Base-by-base conservation (phyloP, 257 asterid genomes). In the Solanum verrucosum region DNA sequence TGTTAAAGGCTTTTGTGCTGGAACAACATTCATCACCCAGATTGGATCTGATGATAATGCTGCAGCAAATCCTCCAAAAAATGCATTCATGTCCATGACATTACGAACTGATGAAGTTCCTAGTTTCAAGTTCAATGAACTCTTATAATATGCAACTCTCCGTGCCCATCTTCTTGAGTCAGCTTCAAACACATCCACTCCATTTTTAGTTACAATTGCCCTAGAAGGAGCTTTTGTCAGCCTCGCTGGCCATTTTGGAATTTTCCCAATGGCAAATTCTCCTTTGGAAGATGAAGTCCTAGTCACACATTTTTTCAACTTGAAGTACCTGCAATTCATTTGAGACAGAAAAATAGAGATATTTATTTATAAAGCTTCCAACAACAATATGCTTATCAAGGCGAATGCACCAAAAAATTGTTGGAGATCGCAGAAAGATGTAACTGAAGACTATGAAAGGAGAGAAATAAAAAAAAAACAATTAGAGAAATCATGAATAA, bases 21-120 rank as follows among this genome's bases (percentile, higher is more conserved):
- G 99, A 88, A 96, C 95, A 38, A 94, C 98, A 18, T 97, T 97
- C 99, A 97, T 97, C 90, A 97, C 99, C 99, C 99, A 97, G 52
- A 94, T 95, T 74, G 99, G 98, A 91, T 95, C 97, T 67, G 94
- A 90, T 68, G 90, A 46, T 81, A 96, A 87, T 74, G 98, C 95
- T 6, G 98, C 96, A 37, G 99, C 99, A 93, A 97, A 97, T 59
- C 99, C 98, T 90, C 99, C 98, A 84, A 96, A 96, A 88, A 95
- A 92, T 9, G 99, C 99, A 82, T 97, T 96, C 99, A 96, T 95
- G 93, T 97, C 99, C 99, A 97, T 94, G 90, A 95, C 96, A 84
- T 97, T 97, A 74, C 99, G 93, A 86, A 97, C 88, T 42, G 97
- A 91, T 78, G 99, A 88, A 82, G 98, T 94, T 88, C 99, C 99